Evolutionary conservation across 73 alveolate species (phyloP).

Genomic region (Paramecium caudatum): DNA sequence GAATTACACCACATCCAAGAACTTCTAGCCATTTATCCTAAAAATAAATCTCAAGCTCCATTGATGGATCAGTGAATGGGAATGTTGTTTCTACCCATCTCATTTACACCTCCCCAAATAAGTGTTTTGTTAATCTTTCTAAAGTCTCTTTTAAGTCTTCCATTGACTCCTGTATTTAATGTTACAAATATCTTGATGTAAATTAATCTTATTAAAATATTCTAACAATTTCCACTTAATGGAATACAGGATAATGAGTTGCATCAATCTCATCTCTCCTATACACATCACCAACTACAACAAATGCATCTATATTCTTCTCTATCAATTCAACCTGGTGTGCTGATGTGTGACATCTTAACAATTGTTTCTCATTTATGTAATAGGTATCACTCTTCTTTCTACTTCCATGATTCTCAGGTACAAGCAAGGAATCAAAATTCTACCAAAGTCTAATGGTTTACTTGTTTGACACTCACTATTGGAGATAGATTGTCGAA

Average conservation of each 20-base stretch:
- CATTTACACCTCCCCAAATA: conserved; percentile 92
- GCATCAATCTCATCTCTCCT: conserved; percentile 93
- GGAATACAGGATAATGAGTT: conserved; percentile 96
- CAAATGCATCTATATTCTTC: conserved; percentile 83
- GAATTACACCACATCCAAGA: conserved; percentile 95
- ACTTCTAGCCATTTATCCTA: conserved; percentile 95
- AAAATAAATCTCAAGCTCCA: conserved; percentile 93
- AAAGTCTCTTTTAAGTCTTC: conserved; percentile 85
- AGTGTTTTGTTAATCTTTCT: conserved; percentile 82
- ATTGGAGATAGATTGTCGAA: conserved; percentile 81
- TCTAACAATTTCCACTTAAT: conserved; percentile 92
- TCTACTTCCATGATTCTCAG: conserved; percentile 88
- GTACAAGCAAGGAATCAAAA: conserved; percentile 88
- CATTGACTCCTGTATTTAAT: conserved; percentile 80
- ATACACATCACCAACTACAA: conserved; percentile 92
- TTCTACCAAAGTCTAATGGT: conserved; percentile 72
- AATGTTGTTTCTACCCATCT: conserved; percentile 93
- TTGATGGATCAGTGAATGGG: conserved; percentile 97
- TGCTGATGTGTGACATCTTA: conserved; percentile 94
- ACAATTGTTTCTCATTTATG: conserved; percentile 74
- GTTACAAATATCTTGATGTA: conserved; percentile 74
- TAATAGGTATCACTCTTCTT: conserved; percentile 89
- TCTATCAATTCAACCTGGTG: conserved; percentile 86
- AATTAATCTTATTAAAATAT: conserved; percentile 78
- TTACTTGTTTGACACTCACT: conserved; percentile 68